Percentiles rank a stretch among this genome's conserved stretches.
Evolutionary conservation across 306 rosid species (phyloP).

Genomic region (Vachellia collinsii): DNA sequence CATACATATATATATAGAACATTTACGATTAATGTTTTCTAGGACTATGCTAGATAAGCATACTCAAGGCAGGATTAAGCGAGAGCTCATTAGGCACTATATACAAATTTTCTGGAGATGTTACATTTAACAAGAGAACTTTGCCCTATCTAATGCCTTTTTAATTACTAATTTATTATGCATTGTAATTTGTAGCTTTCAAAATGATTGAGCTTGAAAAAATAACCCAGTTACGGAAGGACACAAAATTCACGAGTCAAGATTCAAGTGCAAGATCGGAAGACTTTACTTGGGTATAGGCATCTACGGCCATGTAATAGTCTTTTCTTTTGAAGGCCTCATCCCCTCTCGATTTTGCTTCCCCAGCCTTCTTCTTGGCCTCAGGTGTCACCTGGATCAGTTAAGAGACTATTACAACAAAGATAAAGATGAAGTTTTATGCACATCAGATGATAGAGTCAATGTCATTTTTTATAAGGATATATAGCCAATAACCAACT

Average conservation of each 20-base stretch:
- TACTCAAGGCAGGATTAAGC: neutral
- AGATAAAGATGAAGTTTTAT: conserved; percentile 1
- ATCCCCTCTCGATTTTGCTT: conserved; percentile 86
- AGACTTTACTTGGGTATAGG: conserved; percentile 78
- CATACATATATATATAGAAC: neutral
- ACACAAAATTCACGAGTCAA: conserved; percentile 24
- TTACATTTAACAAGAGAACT: neutral
- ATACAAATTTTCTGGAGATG: neutral
- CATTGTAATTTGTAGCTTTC: neutral
- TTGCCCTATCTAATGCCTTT: neutral
- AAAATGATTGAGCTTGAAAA: conserved; percentile 11
- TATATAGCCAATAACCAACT: neutral
- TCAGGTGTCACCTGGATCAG: conserved; percentile 75
- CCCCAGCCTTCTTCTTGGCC: conserved; percentile 84
- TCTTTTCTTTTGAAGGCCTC: conserved; percentile 84
- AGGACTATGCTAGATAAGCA: neutral
- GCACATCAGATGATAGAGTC: conserved; percentile 13
- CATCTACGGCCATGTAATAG: conserved; percentile 68
- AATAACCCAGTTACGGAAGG: neutral
- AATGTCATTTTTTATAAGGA: neutral
- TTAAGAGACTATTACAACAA: conserved; percentile 31
- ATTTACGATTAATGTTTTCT: neutral
- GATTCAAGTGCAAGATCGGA: conserved; percentile 18
- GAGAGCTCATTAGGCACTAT: neutral
- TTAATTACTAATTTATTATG: neutral